Evolutionary conservation across 2,329 filamentous ascomycete species (phyloP), one percentile per base, ranked within the genome.

Genomic region (Tolypocladium amazonense): DNA sequence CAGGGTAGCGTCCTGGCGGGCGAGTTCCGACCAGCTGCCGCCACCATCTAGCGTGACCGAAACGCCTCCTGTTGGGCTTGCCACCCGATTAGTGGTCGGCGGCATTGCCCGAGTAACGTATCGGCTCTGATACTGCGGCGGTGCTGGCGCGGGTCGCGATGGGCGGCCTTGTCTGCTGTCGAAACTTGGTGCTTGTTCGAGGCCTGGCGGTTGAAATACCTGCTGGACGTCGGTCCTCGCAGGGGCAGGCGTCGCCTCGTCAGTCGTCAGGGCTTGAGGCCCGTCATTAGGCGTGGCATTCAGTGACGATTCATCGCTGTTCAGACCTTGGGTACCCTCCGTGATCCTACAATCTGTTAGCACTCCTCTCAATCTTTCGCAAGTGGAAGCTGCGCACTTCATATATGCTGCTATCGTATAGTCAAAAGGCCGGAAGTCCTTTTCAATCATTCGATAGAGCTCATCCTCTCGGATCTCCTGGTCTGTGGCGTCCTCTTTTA

Each of bases 401-500:
- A 87, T 86, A 68, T 92, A 93, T 4, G 86, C 88, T 25, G 90
- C 86, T 3, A 87, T 77, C 0, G 92, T 97, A 74, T 99, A 99
- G 73, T 99, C 94, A 72, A 97, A 99, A 0, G 92, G 90, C 71
- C 89, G 87, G 70, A 97, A 99, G 68, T 96, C 88, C 5, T 85
- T 89, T 73, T 99, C 94, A 62, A 99, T 97, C 83, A 95, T 89
- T 64, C 87, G 87, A 72, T 97, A 94, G 27, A 97, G 81, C 73
- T 97, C 92, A 63, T 99, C 93, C 66, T 96, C 92, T 27, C 92
- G 84, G 59, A 97, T 96, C 72, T 99, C 93, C 72, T 95, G 93
- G 50, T 92, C 90, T 0, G 93, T 96, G 1, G 94, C 94, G 75
- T 97, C 93, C 3, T 96, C 91, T 73, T 94, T 93, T 70, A 99